phyloP scores from a whole-genome alignment of 352 stramenopile species.

The Pythium grandisporangium region DNA sequence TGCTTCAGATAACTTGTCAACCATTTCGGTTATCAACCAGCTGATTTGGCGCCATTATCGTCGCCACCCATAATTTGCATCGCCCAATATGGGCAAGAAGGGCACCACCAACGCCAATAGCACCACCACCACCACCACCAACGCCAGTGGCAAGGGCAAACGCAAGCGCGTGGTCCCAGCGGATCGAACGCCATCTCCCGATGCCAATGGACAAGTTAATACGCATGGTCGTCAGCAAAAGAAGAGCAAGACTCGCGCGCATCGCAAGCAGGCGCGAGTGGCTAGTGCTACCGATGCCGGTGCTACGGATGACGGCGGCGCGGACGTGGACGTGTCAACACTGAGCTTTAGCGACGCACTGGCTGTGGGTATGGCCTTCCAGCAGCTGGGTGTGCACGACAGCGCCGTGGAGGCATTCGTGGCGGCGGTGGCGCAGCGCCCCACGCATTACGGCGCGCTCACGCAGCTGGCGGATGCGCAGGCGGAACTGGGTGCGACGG shows the following conservation, averaged over 20 bases:
- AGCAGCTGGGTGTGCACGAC: slow-evolving; percentile 45
- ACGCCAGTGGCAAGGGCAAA: not conserved
- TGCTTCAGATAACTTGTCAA: too few relatives aligned
- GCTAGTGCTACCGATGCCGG: too few relatives aligned
- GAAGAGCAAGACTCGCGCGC: not conserved
- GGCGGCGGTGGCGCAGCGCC: slow-evolving; percentile 23
- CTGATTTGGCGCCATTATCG: too few relatives aligned
- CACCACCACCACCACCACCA: not conserved
- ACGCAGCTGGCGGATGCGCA: slow-evolving; percentile 39
- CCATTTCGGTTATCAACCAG: too few relatives aligned
- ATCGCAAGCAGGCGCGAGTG: too few relatives aligned
- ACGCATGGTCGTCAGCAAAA: not conserved
- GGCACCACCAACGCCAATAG: too few relatives aligned
- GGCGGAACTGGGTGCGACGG: slow-evolving; percentile 17
- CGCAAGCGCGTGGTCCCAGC: not conserved
- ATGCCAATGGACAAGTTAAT: too few relatives aligned
- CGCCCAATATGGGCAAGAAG: too few relatives aligned
- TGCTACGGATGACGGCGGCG: slow-evolving; percentile 12
- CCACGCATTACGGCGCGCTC: slow-evolving; percentile 35
- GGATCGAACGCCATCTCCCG: not conserved
- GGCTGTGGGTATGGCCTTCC: slow-evolving; percentile 48
- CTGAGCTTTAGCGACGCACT: slow-evolving; percentile 52
- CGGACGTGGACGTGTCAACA: slow-evolving; percentile 16
- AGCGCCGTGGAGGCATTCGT: slow-evolving; percentile 33
- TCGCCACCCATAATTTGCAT: too few relatives aligned